These are phyloP conservation scores for Solanum tarijense DNA, from an alignment of 257 asterid genomes.

Conservation along the genomic window DNA sequence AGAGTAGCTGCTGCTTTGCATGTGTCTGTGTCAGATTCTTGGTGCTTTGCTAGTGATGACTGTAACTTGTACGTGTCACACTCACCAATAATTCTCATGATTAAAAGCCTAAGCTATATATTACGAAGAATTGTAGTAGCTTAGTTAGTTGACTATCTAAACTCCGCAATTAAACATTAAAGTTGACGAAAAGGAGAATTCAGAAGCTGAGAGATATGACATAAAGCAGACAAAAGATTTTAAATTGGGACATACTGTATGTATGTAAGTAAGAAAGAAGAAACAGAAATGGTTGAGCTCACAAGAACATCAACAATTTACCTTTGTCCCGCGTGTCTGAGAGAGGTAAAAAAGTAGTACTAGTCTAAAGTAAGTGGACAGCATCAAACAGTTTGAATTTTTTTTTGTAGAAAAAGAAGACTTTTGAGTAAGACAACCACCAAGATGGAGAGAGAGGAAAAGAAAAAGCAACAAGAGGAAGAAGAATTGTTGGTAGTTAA, in stretches of 20 bases:
- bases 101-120: constrained; percentile 1
- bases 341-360: neutral
- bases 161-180: constrained; percentile 18
- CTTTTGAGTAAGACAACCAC: constrained; percentile 4
- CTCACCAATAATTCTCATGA: constrained; percentile 12
- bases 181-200: constrained; percentile 12
- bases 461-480: constrained; percentile 23
- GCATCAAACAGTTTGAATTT: constrained; percentile 2
- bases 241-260: neutral
- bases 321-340: neutral
- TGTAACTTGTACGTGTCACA: constrained; percentile 21
- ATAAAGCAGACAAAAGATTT: neutral
- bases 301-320: neutral
- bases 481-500: constrained; percentile 7
- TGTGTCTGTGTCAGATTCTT: neutral
- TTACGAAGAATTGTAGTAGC: no score
- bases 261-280: neutral
- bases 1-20: neutral
- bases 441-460: constrained; percentile 22
- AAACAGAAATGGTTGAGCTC: neutral
- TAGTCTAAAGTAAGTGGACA: neutral
- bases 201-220: neutral
- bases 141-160: no score
- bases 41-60: neutral
- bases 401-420: constrained; percentile 5